Evolutionary conservation across 2,329 filamentous ascomycete genomes (phyloP), one percentile per base, ranked within the genome.

Genomic region (Botrytis galanthina): DNA sequence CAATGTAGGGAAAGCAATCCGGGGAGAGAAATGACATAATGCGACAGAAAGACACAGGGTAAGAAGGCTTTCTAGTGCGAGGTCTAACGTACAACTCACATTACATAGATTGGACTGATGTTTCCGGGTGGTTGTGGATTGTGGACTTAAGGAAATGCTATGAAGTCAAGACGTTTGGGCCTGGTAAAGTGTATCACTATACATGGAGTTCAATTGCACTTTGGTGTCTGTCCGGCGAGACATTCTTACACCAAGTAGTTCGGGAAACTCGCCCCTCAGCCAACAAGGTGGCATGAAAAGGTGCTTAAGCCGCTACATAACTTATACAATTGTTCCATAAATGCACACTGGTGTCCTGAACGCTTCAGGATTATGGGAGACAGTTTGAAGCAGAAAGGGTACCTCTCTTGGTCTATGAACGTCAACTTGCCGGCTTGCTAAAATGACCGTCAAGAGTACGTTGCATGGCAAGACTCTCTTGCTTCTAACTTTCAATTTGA

Each of bases 21-120:
- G 91, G 91, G 4, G 82, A 86, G n/a, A 85, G 88, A 74, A 91
- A 89, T 66, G 89, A 87, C 62, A 90, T 95, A 75, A 84, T 91
- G 71, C 87, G 93, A 81, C 91, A 94, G 83, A 95, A 93, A 84
- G 92, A 95, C 77, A 90, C 89, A 77, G 93, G 93, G 92, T 94
- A 84, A 84, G 89, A 35, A 32, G 20, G 20, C n/a, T 14, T 29
- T 20, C 37, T 16, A 48, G 20, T 39, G 20, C 22, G 18, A 12
- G 20, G 46, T 44, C 16, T 29, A 42, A 63, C 42, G 4, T 57
- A 9, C 32, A 39, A 16, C 70, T 71, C 60, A 71, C 70, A 46
- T 42, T n/a, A 42, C 12, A 57, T 51, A 71, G 70, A 26, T 66
- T 37, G 70, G 70, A 71, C 60, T 71, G 70, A 71, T 57, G n/a